These are phyloP conservation scores for Spathaspora passalidarum DNA, from an alignment of 805 yeast species.

Conservation along the genomic window DNA sequence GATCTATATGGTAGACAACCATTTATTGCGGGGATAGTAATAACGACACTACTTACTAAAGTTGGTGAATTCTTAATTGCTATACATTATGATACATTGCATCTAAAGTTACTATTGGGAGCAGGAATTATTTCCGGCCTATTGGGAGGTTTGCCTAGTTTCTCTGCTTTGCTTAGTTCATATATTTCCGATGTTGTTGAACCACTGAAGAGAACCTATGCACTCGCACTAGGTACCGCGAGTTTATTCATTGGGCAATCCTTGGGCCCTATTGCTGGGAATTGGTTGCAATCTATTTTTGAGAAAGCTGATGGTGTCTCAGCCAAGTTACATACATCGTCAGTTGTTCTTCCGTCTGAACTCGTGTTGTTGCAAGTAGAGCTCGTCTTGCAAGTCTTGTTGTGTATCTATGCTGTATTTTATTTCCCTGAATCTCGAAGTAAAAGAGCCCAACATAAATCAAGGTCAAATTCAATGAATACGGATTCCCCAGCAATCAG, in stretches of 20 bases:
- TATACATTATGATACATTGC: slow-evolving; percentile 20
- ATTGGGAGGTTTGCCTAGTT: slow-evolving; percentile 56
- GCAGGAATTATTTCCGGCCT: slow-evolving; percentile 42
- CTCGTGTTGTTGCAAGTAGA: slow-evolving; percentile 10
- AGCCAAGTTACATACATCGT: background rate
- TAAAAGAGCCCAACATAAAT: slow-evolving; percentile 40
- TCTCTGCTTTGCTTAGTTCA: slow-evolving; percentile 55
- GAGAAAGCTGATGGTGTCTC: background rate
- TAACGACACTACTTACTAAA: background rate
- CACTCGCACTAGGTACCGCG: slow-evolving; percentile 55
- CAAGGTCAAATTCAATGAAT: slow-evolving; percentile 13
- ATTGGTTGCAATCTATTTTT: background rate
- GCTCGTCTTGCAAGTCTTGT: slow-evolving; percentile 27
- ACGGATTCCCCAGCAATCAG: background rate
- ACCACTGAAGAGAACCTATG: slow-evolving; percentile 48
- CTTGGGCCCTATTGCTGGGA: slow-evolving; percentile 48
- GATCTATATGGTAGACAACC: slow-evolving; percentile 32
- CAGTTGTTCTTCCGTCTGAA: slow-evolving; percentile 3
- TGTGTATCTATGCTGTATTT: slow-evolving; percentile 19
- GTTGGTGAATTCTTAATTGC: slow-evolving; percentile 11
- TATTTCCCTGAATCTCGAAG: slow-evolving; percentile 61
- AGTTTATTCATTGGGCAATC: slow-evolving; percentile 54
- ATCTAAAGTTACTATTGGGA: slow-evolving; percentile 29
- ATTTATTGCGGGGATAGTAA: slow-evolving; percentile 12
- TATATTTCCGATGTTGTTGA: slow-evolving; percentile 71